Percentiles rank a stretch among this genome's conserved stretches.
phyloP scores from a whole-genome alignment of 306 rosid genomes.

The Citrullus amarus region DNA sequence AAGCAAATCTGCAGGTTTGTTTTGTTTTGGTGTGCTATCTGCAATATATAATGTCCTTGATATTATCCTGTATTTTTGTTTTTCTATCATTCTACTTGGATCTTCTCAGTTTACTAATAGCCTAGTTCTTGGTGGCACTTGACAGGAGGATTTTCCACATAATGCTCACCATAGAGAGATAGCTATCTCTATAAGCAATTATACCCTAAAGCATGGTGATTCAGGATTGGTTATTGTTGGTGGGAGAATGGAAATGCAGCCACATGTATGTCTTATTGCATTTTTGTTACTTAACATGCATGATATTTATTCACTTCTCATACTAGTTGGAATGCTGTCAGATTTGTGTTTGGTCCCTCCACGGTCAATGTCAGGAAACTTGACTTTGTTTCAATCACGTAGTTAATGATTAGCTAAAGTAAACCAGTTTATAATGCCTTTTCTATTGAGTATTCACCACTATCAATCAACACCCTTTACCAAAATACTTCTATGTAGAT shows the following conservation, averaged over 20 bases:
- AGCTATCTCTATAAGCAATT: constrained; percentile 73
- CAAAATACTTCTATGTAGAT: constrained; percentile 27
- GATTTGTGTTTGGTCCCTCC: background rate
- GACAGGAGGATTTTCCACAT: constrained; percentile 90
- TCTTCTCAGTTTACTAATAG: background rate
- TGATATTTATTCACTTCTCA: background rate
- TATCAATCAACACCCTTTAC: constrained; percentile 1
- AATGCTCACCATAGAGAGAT: constrained; percentile 94
- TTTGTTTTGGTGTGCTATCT: background rate
- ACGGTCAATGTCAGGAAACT: background rate
- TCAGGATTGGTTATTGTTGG: constrained; percentile 87
- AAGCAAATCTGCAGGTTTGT: constrained; percentile 78
- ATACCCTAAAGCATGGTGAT: constrained; percentile 90
- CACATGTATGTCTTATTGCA: constrained; percentile 50
- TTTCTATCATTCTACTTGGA: background rate
- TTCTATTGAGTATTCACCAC: background rate
- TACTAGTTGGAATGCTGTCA: background rate
- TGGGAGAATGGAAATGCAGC: constrained; percentile 96
- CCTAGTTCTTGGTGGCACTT: constrained; percentile 12
- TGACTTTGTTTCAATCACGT: background rate
- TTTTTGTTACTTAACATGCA: background rate
- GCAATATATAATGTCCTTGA: background rate
- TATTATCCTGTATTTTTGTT: background rate
- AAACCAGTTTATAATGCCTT: background rate
- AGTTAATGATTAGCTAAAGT: background rate